These are phyloP conservation scores for Lipomyces chichibuensis DNA, from an alignment of 805 yeast species.

Conservation along the genomic window DNA sequence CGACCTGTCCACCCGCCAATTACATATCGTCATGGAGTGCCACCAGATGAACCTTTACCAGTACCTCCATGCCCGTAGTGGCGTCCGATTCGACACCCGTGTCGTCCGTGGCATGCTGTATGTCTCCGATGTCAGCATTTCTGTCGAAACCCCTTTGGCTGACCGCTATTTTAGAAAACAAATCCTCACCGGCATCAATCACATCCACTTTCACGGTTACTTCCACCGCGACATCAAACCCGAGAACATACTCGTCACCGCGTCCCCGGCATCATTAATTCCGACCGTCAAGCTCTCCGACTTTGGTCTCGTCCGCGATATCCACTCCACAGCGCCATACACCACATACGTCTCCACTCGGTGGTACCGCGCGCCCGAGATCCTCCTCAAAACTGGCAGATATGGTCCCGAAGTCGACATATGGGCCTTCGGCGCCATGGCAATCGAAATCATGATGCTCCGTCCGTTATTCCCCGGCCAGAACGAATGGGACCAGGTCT, in stretches of 20 bases:
- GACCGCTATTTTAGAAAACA: constrained; percentile 48
- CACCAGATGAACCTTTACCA: constrained; percentile 83
- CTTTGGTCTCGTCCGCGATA: constrained; percentile 86
- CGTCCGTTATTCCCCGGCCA: constrained; percentile 83
- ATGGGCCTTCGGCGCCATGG: constrained; percentile 92
- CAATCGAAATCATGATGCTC: constrained; percentile 80
- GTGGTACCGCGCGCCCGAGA: constrained; percentile 96
- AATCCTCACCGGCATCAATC: constrained; percentile 73
- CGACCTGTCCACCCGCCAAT: constrained; percentile 59
- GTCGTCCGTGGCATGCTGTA: constrained; percentile 14
- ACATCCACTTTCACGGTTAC: constrained; percentile 70
- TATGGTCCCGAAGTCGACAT: constrained; percentile 83
- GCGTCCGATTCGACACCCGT: constrained; percentile 3
- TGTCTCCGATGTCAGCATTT: background rate
- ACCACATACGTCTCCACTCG: constrained; percentile 92
- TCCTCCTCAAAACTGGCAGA: constrained; percentile 53
- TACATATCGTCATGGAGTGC: constrained; percentile 86
- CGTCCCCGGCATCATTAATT: constrained; percentile 40
- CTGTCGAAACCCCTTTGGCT: background rate
- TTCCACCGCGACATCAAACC: constrained; percentile 94
- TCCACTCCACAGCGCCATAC: constrained; percentile 61
- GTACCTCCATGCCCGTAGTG: constrained; percentile 9
- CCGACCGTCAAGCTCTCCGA: constrained; percentile 84
- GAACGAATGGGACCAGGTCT: constrained; percentile 76
- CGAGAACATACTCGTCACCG: constrained; percentile 75